Evolutionary conservation across 2,329 filamentous ascomycete species (phyloP).

Genomic region (Plectosphaerella sp.): DNA sequence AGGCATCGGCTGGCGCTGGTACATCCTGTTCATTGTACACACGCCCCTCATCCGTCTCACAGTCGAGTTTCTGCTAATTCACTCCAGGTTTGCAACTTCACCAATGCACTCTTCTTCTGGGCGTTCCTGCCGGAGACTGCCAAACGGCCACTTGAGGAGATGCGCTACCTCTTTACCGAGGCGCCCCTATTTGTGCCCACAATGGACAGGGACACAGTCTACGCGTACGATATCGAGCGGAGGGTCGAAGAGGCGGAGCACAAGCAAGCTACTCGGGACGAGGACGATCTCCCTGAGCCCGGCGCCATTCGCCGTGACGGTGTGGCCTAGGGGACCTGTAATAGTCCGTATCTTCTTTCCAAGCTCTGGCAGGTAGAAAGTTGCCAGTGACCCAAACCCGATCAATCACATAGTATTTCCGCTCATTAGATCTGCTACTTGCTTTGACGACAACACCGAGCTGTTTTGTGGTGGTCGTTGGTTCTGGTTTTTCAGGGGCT

Average conservation of each 20-base stretch:
- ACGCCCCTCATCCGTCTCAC: not conserved
- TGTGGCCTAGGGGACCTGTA: no score
- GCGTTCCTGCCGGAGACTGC: conserved; percentile 62
- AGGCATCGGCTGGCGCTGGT: conserved; percentile 43
- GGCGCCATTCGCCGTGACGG: no score
- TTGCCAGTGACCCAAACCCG: no score
- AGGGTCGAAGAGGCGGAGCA: conserved; percentile 52
- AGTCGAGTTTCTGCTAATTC: not conserved
- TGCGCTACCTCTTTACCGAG: conserved; percentile 63
- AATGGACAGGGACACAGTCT: conserved; percentile 41
- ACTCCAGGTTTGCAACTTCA: conserved; percentile 55
- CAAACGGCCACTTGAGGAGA: conserved; percentile 61
- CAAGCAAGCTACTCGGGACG: conserved; percentile 30
- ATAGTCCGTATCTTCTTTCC: no score
- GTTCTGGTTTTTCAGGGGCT: no score
- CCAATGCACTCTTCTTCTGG: conserved; percentile 50
- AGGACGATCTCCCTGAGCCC: not conserved
- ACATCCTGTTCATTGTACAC: conserved; percentile 37
- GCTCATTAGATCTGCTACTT: no score
- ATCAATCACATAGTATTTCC: no score
- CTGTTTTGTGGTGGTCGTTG: no score
- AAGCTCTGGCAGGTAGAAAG: no score
- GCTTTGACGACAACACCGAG: no score
- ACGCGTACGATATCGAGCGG: conserved; percentile 50
- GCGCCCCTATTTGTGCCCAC: conserved; percentile 58